Evolutionary conservation across 2,329 filamentous ascomycete species (phyloP).

Genomic region (Hymenoscyphus fraxineus): DNA sequence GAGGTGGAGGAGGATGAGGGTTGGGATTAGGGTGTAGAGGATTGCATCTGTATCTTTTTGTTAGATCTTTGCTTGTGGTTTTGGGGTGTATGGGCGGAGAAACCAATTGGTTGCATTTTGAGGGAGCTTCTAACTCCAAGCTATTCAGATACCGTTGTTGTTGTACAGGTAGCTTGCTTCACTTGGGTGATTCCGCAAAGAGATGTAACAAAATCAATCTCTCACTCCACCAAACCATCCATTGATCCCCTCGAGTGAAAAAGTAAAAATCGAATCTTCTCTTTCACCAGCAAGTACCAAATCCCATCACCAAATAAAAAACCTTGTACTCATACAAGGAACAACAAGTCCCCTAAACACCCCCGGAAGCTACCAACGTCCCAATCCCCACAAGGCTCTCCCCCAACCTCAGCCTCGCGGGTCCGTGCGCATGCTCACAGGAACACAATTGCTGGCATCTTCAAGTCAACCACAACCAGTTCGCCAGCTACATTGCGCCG

Average conservation of each 20-base stretch:
- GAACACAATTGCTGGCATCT: slow-evolving; percentile 17
- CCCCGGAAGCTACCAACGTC: not conserved
- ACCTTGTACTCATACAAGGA: not conserved
- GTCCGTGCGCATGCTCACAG: slow-evolving; percentile 17
- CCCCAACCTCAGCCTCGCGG: slow-evolving; percentile 18
- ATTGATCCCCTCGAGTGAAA: not conserved
- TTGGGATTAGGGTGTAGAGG: slow-evolving; percentile 56
- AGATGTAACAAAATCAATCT: not conserved
- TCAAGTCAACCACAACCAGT: slow-evolving; percentile 6
- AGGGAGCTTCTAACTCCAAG: not conserved
- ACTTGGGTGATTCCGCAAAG: no score
- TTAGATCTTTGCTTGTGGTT: not conserved
- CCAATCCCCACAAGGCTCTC: slow-evolving; percentile 1
- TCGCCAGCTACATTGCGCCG: not conserved
- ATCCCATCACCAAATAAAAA: not conserved
- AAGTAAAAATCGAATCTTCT: not conserved
- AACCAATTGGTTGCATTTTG: slow-evolving; percentile 31
- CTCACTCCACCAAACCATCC: not conserved
- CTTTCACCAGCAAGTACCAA: not conserved
- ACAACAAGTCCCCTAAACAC: not conserved
- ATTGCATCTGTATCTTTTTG: slow-evolving; percentile 40
- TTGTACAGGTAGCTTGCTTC: not conserved
- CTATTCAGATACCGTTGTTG: not conserved
- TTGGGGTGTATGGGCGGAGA: not conserved
- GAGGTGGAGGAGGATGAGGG: slow-evolving; percentile 65